Base-by-base conservation (phyloP, 257 asterid species). In the Solanum ossicruentum region DNA sequence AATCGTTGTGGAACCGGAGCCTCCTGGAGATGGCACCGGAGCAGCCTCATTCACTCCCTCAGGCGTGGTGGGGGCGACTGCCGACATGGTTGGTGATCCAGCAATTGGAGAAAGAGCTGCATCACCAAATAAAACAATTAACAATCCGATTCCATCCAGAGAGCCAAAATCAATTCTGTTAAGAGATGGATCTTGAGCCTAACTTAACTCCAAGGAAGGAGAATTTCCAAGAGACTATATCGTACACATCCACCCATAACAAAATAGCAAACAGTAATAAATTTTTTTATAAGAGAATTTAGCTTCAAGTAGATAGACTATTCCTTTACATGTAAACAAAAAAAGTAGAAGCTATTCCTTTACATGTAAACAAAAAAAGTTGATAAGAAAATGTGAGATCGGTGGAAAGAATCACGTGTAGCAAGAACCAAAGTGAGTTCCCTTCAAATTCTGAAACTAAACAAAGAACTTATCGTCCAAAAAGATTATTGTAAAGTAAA, bases 21-120 rank as follows among this genome's bases (percentile, higher is more conserved):
- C 67, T 21, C 91, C 91, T 0, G 88, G 89, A 16, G 94, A 77
- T 4, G 93, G 89, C 11, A 92, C 86, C 0, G 95, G 92, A 47
- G 93, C 87, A n/a, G 47, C 88, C 28, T 61, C 92, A 56, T 7
- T 87, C 47, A 84, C 80, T 54, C 90, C 93, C 9, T 43, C 20
- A 3, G 88, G 51, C 1, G 85, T 12, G 6, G 89, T 54, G 12
- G 96, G 94, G 84, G 91, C 84, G 52, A 86, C 89, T 1, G 90
- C 87, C 7, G 84, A 61, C 1, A 87, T 20, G 86, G 88, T 86
- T 5, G 98, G 95, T 58, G 97, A 82, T 28, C 79, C 2, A 20
- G 90, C 91, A 20, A n/a, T 0, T 17, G 98, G 98, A 63, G 98
- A 83, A 21, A 72, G 84, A 81, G 94, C 97, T 94, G 90, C 41